phyloP scores from a whole-genome alignment of 192 early-diverging fungal genomes.

The Kappamyces sp. region DNA sequence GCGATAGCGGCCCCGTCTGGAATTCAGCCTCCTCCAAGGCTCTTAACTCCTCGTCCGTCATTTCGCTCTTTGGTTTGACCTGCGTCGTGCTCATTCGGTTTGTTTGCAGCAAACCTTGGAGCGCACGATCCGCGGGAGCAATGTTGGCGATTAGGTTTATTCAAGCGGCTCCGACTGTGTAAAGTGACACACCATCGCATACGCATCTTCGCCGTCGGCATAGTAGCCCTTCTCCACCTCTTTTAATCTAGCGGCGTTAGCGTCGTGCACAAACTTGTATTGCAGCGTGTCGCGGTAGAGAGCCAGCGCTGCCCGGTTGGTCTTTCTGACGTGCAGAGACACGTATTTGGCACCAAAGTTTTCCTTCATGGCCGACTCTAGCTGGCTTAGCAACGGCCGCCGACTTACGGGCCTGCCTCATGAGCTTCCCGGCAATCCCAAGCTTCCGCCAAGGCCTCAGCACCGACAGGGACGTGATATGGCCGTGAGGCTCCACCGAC shows the following conservation, averaged over 20 bases:
- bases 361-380: constrained; percentile 80
- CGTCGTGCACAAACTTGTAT: constrained; percentile 49
- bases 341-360: constrained; percentile 81
- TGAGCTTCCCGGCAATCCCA: constrained; percentile 95
- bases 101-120: not conserved
- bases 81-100: not conserved
- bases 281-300: constrained; percentile 91
- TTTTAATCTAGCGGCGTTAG: constrained; percentile 50
- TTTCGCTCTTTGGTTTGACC: constrained; percentile 28
- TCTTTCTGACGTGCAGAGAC: constrained; percentile 90
- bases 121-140: not conserved
- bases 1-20: constrained; percentile 92
- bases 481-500: constrained; percentile 71
- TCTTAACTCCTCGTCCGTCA: constrained; percentile 88
- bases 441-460: constrained; percentile 94
- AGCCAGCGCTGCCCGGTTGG: constrained; percentile 86
- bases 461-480: constrained; percentile 95
- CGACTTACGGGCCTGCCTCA: constrained; percentile 79
- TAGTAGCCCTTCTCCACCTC: constrained; percentile 96
- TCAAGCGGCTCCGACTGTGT: not conserved
- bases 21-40: constrained; percentile 92
- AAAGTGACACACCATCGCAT: constrained; percentile 17
- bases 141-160: not conserved
- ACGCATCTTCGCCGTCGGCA: constrained; percentile 82
- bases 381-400: constrained; percentile 3